phyloP scores from a whole-genome alignment of 345 rosid species.

The Gossypium arboreum region DNA sequence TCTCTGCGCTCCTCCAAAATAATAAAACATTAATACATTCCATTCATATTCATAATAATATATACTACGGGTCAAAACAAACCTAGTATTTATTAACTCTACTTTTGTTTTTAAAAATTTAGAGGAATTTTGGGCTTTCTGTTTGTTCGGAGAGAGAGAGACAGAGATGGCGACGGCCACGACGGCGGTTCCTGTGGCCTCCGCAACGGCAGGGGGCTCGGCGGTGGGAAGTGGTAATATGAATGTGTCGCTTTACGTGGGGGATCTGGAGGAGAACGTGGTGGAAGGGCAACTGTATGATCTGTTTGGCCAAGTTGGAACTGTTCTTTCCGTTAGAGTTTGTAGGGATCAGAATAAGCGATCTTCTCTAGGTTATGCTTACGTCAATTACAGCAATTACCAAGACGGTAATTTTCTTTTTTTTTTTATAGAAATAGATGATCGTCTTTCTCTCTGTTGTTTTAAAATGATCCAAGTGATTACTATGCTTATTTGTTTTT shows the following conservation, averaged over 20 bases:
- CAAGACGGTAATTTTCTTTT: conserved; percentile 41
- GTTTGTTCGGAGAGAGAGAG: not conserved
- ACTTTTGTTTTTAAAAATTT: not conserved
- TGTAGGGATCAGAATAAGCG: conserved; percentile 48
- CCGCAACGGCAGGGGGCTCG: not conserved
- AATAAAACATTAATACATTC: conserved; percentile 9
- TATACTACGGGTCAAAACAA: not conserved
- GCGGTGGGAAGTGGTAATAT: conserved; percentile 15
- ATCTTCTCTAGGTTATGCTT: conserved; percentile 64
- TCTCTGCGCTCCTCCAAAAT: not conserved
- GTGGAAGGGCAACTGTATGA: conserved; percentile 47
- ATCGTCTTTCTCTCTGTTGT: not conserved
- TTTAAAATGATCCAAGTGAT: not conserved
- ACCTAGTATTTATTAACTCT: conserved; percentile 8
- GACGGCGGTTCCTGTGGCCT: not conserved
- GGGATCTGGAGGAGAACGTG: conserved; percentile 57
- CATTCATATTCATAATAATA: conserved; percentile 8
- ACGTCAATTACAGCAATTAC: conserved; percentile 54
- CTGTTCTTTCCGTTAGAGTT: conserved; percentile 51
- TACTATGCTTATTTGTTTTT: too few species aligned
- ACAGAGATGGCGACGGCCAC: conserved; percentile 29
- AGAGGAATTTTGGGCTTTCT: not conserved
- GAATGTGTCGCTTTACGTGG: conserved; percentile 57
- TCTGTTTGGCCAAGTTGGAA: conserved; percentile 49
- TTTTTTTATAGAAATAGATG: not conserved